Conservation (phyloP, 2,329 filamentous ascomycete genomes). For the Zymoseptoria crescenta region DNA sequence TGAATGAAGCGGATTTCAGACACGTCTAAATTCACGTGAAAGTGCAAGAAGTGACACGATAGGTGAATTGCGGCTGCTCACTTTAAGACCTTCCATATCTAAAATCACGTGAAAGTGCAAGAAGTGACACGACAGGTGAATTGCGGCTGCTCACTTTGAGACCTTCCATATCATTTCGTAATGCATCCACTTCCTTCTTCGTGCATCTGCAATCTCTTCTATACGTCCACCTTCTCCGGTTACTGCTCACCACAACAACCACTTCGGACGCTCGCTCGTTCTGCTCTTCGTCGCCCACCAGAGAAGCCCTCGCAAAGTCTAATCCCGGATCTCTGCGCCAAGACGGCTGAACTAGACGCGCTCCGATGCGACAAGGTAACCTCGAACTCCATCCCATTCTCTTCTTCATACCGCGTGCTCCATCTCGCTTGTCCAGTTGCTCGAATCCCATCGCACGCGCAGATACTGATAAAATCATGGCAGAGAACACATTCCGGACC, state of each 20-base stretch:
- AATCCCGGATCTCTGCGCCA: neutral
- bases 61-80: neutral
- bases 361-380: neutral
- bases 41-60: neutral
- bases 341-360: neutral
- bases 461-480: conserved; percentile 6
- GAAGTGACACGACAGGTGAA: neutral
- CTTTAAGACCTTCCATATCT: neutral
- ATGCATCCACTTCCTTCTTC: neutral
- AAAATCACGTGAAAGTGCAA: neutral
- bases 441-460: neutral
- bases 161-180: neutral
- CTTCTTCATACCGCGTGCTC: neutral
- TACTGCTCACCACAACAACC: neutral
- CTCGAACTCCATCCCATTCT: neutral
- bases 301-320: neutral
- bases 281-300: neutral
- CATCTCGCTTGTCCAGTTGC: neutral
- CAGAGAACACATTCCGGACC: neutral
- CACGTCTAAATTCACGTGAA: neutral
- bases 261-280: neutral
- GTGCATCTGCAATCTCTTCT: neutral
- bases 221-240: neutral
- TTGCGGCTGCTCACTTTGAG: neutral
- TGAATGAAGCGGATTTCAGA: neutral